Evolutionary conservation across 2,329 filamentous ascomycete species (phyloP), one percentile per base, ranked within the genome.

Genomic region (Cladobotryum mycophilum): DNA sequence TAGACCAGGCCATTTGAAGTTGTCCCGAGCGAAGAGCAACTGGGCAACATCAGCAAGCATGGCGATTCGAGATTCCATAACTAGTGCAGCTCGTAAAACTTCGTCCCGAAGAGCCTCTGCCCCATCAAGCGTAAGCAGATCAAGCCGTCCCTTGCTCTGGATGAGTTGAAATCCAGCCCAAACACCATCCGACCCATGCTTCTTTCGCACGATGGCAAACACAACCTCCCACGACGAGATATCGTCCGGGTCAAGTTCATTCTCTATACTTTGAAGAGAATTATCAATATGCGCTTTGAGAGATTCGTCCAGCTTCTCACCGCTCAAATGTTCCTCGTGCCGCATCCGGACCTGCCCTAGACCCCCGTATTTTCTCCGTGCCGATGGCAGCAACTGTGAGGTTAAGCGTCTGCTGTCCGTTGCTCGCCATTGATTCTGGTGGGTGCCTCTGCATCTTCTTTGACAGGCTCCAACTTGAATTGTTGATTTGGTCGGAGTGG

Each of bases 1-100:
- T 2, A 80, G 60, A 12, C 69, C 60, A 2, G 78, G 78, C 78
- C 77, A 81, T 38, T 61, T 61, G 12, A 70, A 69, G 30, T 61
- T 56, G 45, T 72, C 64, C 2, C 64, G 53, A 3, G 64, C 59
- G 30, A 63, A 60, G 49, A 81, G 70, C 62, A 58, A 44, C 35
- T 60, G 52, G 4, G 61, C 64, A 22, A 60, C 54, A n/a, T 51
- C 43, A 46, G 66, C 58, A 37, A 68, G 51, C 18, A 56, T 43
- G 9, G 55, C 48, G 45, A 67, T 59, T 35, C 62, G 60, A 11
- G 44, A 48, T 33, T 62, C 53, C 15, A 61, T 46, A 13, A 53
- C 47, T 25, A 70, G 47, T 14, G 66, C 63, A 25, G 63, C 61
- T 8, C 53, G 53, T 20, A 71, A 47, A 12, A 70, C 58, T 14